Evolutionary conservation across 345 rosid species (phyloP).

Genomic region (Excoecaria cochinchinensis): DNA sequence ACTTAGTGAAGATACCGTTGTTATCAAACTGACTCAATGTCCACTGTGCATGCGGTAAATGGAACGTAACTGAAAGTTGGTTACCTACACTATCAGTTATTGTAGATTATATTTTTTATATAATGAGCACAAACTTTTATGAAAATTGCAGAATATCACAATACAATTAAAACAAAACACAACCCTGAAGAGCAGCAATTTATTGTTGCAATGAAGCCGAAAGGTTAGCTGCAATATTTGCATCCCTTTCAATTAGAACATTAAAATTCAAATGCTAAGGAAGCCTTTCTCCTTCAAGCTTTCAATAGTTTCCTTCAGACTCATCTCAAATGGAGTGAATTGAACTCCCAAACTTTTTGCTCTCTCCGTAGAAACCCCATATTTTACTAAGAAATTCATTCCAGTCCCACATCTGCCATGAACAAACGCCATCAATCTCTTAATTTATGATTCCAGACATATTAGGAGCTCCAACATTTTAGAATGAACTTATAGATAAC

Average conservation of each 20-base stretch:
- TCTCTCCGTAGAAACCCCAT: conserved; percentile 10
- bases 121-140: background rate
- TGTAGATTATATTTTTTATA: background rate
- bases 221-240: background rate
- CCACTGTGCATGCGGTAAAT: no score
- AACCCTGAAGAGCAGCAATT: background rate
- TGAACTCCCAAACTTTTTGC: conserved; percentile 25
- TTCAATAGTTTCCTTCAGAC: conserved; percentile 32
- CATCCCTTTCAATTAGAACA: background rate
- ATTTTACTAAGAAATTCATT: background rate
- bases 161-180: no score
- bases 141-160: background rate
- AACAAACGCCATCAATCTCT: background rate
- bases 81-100: background rate
- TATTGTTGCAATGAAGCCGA: background rate
- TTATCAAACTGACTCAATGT: no score
- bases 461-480: no score
- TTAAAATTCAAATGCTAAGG: conserved; percentile 11
- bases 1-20: no score
- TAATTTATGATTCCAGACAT: background rate
- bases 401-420: conserved; percentile 9
- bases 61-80: no score
- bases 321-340: conserved; percentile 33
- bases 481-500: background rate
- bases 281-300: conserved; percentile 33